Conservation (phyloP, 2,329 filamentous ascomycete species). For the Aspergillus sp. region DNA sequence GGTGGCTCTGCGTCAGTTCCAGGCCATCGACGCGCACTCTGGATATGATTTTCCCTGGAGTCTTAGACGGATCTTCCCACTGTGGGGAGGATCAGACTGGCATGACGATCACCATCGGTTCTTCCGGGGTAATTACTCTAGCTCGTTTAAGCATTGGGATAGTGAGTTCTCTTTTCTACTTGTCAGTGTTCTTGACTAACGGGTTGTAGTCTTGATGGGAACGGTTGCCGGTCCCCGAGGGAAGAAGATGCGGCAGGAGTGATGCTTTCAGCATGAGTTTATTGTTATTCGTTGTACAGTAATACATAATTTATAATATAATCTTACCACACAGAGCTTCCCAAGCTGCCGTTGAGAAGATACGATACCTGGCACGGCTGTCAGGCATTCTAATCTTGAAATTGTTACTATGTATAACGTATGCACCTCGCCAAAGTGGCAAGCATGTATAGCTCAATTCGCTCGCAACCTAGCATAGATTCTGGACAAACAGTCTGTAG, state of each 20-base stretch:
- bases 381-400: too few relatives aligned
- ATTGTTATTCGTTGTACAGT: too few relatives aligned
- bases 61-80: conserved; percentile 78
- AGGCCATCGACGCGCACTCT: conserved; percentile 94
- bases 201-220: conserved; percentile 22
- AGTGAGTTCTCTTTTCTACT: conserved; percentile 14
- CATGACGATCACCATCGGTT: conserved; percentile 96
- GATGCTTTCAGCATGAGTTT: neutral
- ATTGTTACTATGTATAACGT: too few relatives aligned
- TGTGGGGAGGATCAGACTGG: conserved; percentile 95
- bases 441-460: too few relatives aligned
- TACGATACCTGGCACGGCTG: too few relatives aligned
- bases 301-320: too few relatives aligned
- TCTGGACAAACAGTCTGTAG: too few relatives aligned
- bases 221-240: conserved; percentile 26
- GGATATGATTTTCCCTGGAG: conserved; percentile 98
- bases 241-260: conserved; percentile 14
- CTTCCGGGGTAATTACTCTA: conserved; percentile 95
- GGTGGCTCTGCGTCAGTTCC: conserved; percentile 87
- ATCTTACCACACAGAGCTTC: too few relatives aligned
- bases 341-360: too few relatives aligned
- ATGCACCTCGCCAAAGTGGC: too few relatives aligned
- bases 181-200: neutral
- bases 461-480: too few relatives aligned
- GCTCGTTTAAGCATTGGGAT: conserved; percentile 98